Conservation (phyloP, 2,329 filamentous ascomycete species). For the Alternaria atra region DNA sequence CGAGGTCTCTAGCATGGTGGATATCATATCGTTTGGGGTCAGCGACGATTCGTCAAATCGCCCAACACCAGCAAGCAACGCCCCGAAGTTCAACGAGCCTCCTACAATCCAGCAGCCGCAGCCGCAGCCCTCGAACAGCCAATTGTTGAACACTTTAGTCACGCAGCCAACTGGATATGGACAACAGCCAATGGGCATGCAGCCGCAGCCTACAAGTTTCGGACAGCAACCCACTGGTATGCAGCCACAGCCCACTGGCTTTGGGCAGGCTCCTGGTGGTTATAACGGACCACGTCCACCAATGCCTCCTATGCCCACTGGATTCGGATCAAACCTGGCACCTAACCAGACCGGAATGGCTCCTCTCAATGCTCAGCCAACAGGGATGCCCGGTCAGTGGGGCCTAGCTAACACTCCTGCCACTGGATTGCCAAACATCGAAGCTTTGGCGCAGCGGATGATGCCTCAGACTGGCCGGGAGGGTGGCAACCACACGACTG, state of each 20-base stretch:
- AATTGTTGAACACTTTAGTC: constrained; percentile 66
- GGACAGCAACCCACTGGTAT: constrained; percentile 45
- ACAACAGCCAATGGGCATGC: constrained; percentile 70
- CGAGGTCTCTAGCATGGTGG: constrained; percentile 99
- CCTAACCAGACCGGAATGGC: constrained; percentile 70
- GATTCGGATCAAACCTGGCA: constrained; percentile 58
- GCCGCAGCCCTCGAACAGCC: constrained; percentile 74
- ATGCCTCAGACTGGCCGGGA: constrained; percentile 97
- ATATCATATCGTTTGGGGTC: constrained; percentile 96
- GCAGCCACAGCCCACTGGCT: constrained; percentile 58
- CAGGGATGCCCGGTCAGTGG: constrained; percentile 93
- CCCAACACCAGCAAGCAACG: constrained; percentile 67
- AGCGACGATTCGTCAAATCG: constrained; percentile 71
- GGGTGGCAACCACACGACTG: constrained; percentile 78
- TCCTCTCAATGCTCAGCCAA: constrained; percentile 88
- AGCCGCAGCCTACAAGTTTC: constrained; percentile 54
- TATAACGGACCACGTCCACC: constrained; percentile 83
- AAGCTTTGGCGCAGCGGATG: constrained; percentile 89
- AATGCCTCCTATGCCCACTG: constrained; percentile 79
- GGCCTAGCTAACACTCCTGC: constrained; percentile 96
- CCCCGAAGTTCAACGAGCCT: constrained; percentile 73
- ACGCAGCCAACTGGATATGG: constrained; percentile 62
- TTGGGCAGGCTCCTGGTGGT: constrained; percentile 76
- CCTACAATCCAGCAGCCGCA: constrained; percentile 62
- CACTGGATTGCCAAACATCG: constrained; percentile 89